A percentile compares a stretch with the other conserved stretches of the same genome.
phyloP scores from a whole-genome alignment of 139 green algal genomes.

The Asterochloris sp. region DNA sequence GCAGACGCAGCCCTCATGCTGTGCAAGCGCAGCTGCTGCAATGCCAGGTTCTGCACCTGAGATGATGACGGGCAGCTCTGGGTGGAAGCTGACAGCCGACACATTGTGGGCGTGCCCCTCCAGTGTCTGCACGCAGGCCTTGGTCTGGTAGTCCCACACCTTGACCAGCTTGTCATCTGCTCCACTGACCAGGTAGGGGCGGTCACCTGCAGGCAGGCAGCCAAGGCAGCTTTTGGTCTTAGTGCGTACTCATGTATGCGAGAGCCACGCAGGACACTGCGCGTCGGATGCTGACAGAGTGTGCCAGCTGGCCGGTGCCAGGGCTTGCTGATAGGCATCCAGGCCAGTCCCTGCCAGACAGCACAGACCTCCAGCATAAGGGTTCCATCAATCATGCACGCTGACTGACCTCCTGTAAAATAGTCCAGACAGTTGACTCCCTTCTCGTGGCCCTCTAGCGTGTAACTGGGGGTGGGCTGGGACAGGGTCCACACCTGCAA shows the following conservation, averaged over 20 bases:
- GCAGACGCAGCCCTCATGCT: no score
- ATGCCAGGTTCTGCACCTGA: constrained; percentile 24
- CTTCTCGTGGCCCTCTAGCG: constrained; percentile 98
- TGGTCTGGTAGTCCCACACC: constrained; percentile 99
- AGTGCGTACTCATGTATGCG: background rate
- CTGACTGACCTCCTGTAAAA: constrained; percentile 71
- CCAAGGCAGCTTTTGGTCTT: background rate
- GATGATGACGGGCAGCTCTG: constrained; percentile 97
- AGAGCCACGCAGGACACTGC: background rate
- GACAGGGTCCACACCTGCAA: constrained; percentile 88
- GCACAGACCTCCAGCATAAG: no score
- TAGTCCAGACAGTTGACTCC: constrained; percentile 99
- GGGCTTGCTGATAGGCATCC: background rate
- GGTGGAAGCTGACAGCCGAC: constrained; percentile 92
- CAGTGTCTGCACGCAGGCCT: constrained; percentile 95
- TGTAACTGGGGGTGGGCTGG: constrained; percentile 94
- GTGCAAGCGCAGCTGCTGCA: no score
- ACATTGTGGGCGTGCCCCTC: constrained; percentile 93
- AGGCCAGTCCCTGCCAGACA: no score
- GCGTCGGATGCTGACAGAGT: background rate
- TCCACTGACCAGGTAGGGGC: constrained; percentile 94
- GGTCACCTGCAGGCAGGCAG: constrained; percentile 61
- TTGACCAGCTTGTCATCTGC: constrained; percentile 91
- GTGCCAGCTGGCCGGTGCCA: background rate
- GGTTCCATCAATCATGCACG: no score